These are phyloP conservation scores for Fusarium guadeloupense DNA, from an alignment of 2,329 filamentous ascomycete species.

Conservation along the genomic window DNA sequence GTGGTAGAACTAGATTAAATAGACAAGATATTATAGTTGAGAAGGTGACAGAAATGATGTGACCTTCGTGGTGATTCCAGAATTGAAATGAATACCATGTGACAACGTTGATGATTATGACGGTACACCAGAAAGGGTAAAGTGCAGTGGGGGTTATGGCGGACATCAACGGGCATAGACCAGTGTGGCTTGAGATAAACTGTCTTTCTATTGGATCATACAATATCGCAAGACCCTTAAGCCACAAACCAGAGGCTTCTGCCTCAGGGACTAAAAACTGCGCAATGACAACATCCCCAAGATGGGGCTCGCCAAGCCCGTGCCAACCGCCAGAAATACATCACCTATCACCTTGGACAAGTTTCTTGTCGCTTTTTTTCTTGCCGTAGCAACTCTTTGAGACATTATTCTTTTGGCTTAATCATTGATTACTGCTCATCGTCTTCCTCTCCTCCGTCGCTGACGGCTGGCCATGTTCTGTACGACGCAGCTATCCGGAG, in stretches of 20 bases:
- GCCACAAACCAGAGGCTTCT: constrained; percentile 11
- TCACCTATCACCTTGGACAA: constrained; percentile 15
- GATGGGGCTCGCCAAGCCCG: constrained; percentile 36
- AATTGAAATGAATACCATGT: constrained; percentile 27
- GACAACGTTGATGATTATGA: constrained; percentile 19
- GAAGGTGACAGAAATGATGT: constrained; percentile 20
- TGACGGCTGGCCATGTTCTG: constrained; percentile 40
- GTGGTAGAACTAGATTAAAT: constrained; percentile 1
- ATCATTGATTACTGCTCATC: not conserved
- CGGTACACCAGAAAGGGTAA: constrained; percentile 14
- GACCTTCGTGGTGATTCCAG: constrained; percentile 24
- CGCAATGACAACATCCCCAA: constrained; percentile 43
- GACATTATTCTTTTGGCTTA: constrained; percentile 11
- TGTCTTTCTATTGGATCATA: constrained; percentile 2
- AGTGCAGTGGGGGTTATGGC: constrained; percentile 1
- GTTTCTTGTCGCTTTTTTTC: not conserved
- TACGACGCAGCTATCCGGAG: constrained; percentile 28
- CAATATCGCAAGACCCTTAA: not conserved
- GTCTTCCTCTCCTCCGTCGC: constrained; percentile 8
- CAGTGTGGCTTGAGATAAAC: constrained; percentile 9
- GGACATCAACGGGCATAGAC: constrained; percentile 9
- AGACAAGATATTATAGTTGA: not conserved
- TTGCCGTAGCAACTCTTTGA: constrained; percentile 18
- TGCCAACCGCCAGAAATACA: constrained; percentile 31
- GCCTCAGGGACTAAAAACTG: constrained; percentile 28